Evolutionary conservation across 2,329 filamentous ascomycete genomes (phyloP).

Genomic region (Pseudocercospora cruenta): DNA sequence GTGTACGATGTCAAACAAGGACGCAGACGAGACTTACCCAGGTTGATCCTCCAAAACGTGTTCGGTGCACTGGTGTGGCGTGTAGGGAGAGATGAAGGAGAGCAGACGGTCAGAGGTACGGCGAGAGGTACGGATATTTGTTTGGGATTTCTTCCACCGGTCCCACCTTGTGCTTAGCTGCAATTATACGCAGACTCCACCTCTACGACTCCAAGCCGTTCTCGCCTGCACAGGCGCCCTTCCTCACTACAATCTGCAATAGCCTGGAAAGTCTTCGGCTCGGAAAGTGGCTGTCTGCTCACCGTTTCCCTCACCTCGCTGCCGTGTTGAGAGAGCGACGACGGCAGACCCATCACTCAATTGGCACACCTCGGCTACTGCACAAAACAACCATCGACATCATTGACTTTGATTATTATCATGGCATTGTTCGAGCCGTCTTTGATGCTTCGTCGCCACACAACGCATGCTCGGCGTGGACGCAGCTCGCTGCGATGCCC

Average conservation of each 20-base stretch:
- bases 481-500: not conserved
- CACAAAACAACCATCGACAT: not conserved
- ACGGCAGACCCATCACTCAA: not conserved
- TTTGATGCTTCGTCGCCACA: not conserved
- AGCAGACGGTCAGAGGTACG: not conserved
- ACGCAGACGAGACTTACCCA: not conserved
- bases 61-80: slow-evolving; percentile 3
- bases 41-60: not conserved
- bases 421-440: not conserved
- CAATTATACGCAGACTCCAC: slow-evolving; percentile 17
- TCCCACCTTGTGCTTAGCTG: slow-evolving; percentile 12
- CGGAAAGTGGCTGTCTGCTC: slow-evolving; percentile 7
- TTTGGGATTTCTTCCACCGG: slow-evolving; percentile 13
- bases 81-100: not conserved
- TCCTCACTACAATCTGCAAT: not conserved
- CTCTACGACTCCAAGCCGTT: slow-evolving; percentile 9
- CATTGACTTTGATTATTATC: not conserved
- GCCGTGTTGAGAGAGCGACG: not conserved
- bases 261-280: slow-evolving; percentile 18
- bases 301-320: not conserved
- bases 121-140: not conserved
- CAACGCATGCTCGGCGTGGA: not conserved
- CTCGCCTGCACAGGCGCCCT: slow-evolving; percentile 3
- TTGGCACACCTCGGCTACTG: not conserved
- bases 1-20: not conserved